Base-by-base conservation (phyloP, 2,329 filamentous ascomycete genomes). In the Exophiala lecanii-corni region DNA sequence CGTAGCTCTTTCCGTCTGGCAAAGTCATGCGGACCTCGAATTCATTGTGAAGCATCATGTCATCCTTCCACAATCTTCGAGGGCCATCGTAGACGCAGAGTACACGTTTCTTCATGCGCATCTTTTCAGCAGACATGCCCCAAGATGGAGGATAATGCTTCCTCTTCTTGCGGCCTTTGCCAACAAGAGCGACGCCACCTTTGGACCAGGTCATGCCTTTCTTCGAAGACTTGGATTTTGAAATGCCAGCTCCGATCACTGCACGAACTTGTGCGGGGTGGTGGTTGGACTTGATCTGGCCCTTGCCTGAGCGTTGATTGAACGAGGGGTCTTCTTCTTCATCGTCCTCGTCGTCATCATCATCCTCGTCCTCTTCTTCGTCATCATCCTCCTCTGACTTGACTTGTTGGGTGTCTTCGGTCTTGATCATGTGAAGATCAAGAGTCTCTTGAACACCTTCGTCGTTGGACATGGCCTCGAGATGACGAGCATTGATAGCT, bases 61-160 rank as follows among this genome's bases (percentile, higher is more conserved):
- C 92, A 62, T 98, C 92, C 72, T 97, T 97, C 78, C 86, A 92
- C 37, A 98, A 75, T 31, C 91, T 82, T 40, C 89, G 81, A 12
- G 76, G 76, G 1, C 92, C 92, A 60, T 97, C 89, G 59, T 94
- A 98, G 15, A 94, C 86, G 52, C 88, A 88, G 58, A 97, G 75
- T 42, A 96, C 88, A 19, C 92, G 86, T 78, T 96, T 96, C 79
- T 94, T 96, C 80, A 94, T 94, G 61, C 86, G 94, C 87, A 97
- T 95, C 71, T 92, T 89, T 58, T 87, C 85, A 59, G 86, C 82
- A 50, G 89, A 79, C 58, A 89, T 92, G 39, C 92, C 91, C 92
- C 92, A 98, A 2, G 86, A 89, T 0, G 86, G 81, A 9, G 92
- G 92, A 63, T 95, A 97, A 64, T 94, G 87, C 64, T 89, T 89